Evolutionary conservation across 2,329 filamentous ascomycete genomes (phyloP).

Genomic region (Ascochyta koolunga): DNA sequence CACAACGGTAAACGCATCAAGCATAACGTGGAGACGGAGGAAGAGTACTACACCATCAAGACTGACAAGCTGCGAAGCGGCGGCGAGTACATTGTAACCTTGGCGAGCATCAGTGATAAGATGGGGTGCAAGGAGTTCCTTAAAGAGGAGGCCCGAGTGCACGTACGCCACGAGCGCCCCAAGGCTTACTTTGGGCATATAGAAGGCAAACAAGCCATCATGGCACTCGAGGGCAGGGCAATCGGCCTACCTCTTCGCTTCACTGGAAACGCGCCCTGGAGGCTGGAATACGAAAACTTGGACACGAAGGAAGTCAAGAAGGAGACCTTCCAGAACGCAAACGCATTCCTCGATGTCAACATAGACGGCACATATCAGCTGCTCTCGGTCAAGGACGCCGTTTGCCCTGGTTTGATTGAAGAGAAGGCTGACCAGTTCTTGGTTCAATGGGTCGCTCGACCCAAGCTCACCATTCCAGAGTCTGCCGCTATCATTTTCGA

Average conservation of each 20-base stretch:
- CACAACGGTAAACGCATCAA: slow-evolving; percentile 85
- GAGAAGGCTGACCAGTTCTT: slow-evolving; percentile 74
- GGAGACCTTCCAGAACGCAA: slow-evolving; percentile 61
- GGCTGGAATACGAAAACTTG: slow-evolving; percentile 73
- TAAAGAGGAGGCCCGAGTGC: slow-evolving; percentile 83
- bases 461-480: slow-evolving; percentile 70
- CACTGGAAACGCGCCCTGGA: slow-evolving; percentile 86
- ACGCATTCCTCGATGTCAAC: slow-evolving; percentile 71
- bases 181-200: slow-evolving; percentile 84
- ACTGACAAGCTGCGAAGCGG: slow-evolving; percentile 78
- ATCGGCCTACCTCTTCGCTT: slow-evolving; percentile 82
- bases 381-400: slow-evolving; percentile 74
- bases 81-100: slow-evolving; percentile 85
- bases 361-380: slow-evolving; percentile 80
- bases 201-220: slow-evolving; percentile 76
- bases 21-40: slow-evolving; percentile 68
- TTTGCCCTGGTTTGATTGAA: slow-evolving; percentile 84
- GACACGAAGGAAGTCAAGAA: slow-evolving; percentile 55
- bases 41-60: slow-evolving; percentile 70
- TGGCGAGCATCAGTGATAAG: slow-evolving; percentile 85
- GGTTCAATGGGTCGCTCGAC: slow-evolving; percentile 84
- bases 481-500: slow-evolving; percentile 63
- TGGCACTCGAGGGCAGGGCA: slow-evolving; percentile 76
- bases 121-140: slow-evolving; percentile 85
- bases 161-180: slow-evolving; percentile 86